phyloP scores from a whole-genome alignment of 768 basidiomycete species.

The Lentinula raphanica region DNA sequence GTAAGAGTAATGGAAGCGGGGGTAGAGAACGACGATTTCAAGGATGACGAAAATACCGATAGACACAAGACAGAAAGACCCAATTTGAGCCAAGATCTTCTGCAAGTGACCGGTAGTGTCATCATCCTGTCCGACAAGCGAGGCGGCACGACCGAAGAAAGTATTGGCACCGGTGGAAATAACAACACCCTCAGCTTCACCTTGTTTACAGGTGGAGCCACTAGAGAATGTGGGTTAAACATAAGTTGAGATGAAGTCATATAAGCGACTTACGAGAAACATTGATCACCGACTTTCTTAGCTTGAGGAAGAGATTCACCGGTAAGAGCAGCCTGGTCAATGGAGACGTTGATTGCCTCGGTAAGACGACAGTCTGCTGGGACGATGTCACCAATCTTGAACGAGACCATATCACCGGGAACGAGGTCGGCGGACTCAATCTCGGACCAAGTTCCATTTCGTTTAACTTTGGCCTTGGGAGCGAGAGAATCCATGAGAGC shows the following conservation, averaged over 20 bases:
- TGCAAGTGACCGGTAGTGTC: slow-evolving; percentile 98
- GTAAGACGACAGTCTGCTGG: slow-evolving; percentile 96
- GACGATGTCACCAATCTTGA: slow-evolving; percentile 99
- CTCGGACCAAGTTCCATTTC: slow-evolving; percentile 79
- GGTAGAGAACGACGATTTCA: slow-evolving; percentile 91
- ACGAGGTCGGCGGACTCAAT: slow-evolving; percentile 88
- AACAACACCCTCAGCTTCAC: slow-evolving; percentile 97
- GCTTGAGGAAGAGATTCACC: slow-evolving; percentile 92
- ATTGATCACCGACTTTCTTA: slow-evolving; percentile 94
- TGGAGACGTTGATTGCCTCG: slow-evolving; percentile 95
- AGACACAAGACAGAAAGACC: slow-evolving; percentile 93
- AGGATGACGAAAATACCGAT: slow-evolving; percentile 95
- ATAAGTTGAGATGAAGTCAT: no score
- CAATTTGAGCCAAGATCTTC: slow-evolving; percentile 96
- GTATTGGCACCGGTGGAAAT: slow-evolving; percentile 98
- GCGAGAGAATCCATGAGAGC: slow-evolving; percentile 99
- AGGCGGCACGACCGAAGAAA: slow-evolving; percentile 98
- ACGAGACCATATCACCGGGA: slow-evolving; percentile 92
- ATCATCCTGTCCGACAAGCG: slow-evolving; percentile 95
- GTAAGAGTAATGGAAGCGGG: slow-evolving; percentile 86
- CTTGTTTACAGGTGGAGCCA: slow-evolving; percentile 97
- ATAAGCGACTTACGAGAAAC: slow-evolving; percentile 78
- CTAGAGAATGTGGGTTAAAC: slow-evolving; percentile 31
- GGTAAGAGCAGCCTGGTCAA: slow-evolving; percentile 96
- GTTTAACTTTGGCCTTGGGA: slow-evolving; percentile 93